Evolutionary conservation across 2,329 filamentous ascomycete genomes (phyloP), one percentile per base, ranked within the genome.

Genomic region (Cercospora zeae-maydis): DNA sequence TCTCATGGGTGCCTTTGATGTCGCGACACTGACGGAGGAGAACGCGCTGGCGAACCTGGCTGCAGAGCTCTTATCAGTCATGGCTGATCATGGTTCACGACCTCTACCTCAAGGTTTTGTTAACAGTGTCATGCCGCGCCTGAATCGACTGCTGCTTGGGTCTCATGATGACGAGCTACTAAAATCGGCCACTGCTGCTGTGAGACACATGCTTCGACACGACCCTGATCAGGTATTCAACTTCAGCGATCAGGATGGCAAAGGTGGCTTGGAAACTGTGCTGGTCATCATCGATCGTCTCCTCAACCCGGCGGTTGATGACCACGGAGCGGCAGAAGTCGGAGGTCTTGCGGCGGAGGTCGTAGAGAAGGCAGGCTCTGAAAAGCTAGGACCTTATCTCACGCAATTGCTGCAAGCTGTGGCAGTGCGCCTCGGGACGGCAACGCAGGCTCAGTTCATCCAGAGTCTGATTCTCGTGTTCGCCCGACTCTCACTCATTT

Each of bases 391-490:
- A 0, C 93, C 93, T 10, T 97, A 92, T 75, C 83, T 99, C 27
- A 88, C 91, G 42, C 91, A 96, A 75, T 86, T 99, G 21, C 84
- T 99, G 3, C 88, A 89, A 70, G 95, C 93, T 16, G 93, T 99
- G 14, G 95, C 95, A 3, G 87, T 88, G 56, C 87, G 95, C 63
- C 83, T 99, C 14, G 89, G 88, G 5, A 90, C 89, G 5, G 95
- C 95, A 1, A 84, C 92, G 66, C 88, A 92, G 52, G 90, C 93
- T 0, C 87, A 89, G 7, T 96, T 99, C 74, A 98, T 99, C 66
- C 95, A 99, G 78, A 96, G 92, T 59, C 80, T 99, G 56, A 97
- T 96, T 59, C 83, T 98, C 5, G 95, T 99, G 0, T 99, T 99
- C 76, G 95, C 93, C 1, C 87, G 93, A 49, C 82, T 99, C 8